These are phyloP conservation scores for Xylaria sp. DNA, from an alignment of 2,329 filamentous ascomycete genomes.

Conservation along the genomic window DNA sequence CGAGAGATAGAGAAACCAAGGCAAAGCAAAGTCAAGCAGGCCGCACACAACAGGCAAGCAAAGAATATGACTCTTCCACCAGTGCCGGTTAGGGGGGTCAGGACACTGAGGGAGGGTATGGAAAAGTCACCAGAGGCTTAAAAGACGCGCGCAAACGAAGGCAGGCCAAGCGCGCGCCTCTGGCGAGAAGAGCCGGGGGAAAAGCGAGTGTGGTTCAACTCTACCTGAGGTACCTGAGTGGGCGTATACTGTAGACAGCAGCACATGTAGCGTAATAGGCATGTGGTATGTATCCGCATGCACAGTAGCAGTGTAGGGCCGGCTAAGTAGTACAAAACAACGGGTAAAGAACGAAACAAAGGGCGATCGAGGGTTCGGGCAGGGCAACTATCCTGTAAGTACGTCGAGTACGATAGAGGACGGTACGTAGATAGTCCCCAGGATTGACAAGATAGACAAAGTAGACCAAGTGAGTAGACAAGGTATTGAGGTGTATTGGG, in stretches of 20 bases:
- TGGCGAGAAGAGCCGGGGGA: constrained; percentile 41
- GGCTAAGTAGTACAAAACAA: constrained; percentile 47
- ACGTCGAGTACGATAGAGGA: too few species aligned
- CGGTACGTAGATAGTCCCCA: constrained; percentile 13
- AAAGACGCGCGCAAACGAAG: constrained; percentile 48
- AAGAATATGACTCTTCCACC: constrained; percentile 36
- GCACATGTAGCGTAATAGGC: constrained; percentile 1
- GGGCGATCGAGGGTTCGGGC: constrained; percentile 28
- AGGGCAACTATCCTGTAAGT: constrained; percentile 26
- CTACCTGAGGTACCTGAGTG: constrained; percentile 35
- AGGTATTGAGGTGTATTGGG: constrained; percentile 6
- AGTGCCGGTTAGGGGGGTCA: constrained; percentile 41
- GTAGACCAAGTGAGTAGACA: too few species aligned
- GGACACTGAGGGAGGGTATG: constrained; percentile 35
- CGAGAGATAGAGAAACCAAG: constrained; percentile 21
- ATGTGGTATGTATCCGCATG: constrained; percentile 1
- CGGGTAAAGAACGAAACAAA: constrained; percentile 40
- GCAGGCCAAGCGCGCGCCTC: constrained; percentile 54
- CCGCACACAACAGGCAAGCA: constrained; percentile 37
- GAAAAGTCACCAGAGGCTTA: constrained; percentile 45
- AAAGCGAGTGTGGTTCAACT: constrained; percentile 46
- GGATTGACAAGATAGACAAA: constrained; percentile 18
- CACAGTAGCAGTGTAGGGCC: constrained; percentile 25
- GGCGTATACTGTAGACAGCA: background rate
- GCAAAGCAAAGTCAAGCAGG: constrained; percentile 37